Conservation (phyloP, 352 stramenopile genomes). For the Phytophthora capsici region DNA sequence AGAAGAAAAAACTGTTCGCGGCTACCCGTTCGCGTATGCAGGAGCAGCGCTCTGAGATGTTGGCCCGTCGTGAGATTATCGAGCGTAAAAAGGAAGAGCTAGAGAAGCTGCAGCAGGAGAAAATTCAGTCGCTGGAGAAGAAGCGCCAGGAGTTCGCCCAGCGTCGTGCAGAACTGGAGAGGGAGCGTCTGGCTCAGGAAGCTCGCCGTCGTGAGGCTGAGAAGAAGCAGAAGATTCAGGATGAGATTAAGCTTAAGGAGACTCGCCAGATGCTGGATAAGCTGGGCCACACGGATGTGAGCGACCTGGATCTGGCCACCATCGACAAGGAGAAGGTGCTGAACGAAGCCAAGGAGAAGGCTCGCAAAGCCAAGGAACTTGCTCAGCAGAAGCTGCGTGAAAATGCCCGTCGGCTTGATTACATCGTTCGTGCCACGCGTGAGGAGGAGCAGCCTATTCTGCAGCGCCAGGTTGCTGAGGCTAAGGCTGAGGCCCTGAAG, state of each 20-base stretch:
- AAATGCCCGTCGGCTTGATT: conserved; percentile 94
- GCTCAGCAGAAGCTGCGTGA: conserved; percentile 94
- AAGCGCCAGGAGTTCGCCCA: conserved; percentile 80
- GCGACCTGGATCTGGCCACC: conserved; percentile 74
- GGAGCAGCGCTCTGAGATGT: conserved; percentile 83
- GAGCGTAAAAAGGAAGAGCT: conserved; percentile 97
- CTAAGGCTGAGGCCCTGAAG: conserved; percentile 76
- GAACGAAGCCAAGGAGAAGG: conserved; percentile 95
- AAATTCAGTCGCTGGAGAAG: conserved; percentile 86
- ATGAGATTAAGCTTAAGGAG: conserved; percentile 95
- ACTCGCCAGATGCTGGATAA: conserved; percentile 83
- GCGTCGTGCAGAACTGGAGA: conserved; percentile 76
- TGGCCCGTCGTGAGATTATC: conserved; percentile 94
- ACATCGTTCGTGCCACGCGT: conserved; percentile 95
- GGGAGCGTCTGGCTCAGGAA: conserved; percentile 78
- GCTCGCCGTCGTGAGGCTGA: conserved; percentile 90
- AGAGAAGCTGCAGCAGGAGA: conserved; percentile 94
- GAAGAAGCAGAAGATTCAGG: conserved; percentile 96
- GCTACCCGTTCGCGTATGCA: conserved; percentile 69
- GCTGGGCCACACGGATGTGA: conserved; percentile 73
- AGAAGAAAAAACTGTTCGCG: conserved; percentile 74
- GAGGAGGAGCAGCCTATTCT: conserved; percentile 95
- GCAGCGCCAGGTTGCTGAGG: conserved; percentile 80
- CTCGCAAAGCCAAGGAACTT: conserved; percentile 95
- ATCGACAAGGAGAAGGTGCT: conserved; percentile 86